Conservation (phyloP, 768 basidiomycete species). For the Aureoboletus auriporus region DNA sequence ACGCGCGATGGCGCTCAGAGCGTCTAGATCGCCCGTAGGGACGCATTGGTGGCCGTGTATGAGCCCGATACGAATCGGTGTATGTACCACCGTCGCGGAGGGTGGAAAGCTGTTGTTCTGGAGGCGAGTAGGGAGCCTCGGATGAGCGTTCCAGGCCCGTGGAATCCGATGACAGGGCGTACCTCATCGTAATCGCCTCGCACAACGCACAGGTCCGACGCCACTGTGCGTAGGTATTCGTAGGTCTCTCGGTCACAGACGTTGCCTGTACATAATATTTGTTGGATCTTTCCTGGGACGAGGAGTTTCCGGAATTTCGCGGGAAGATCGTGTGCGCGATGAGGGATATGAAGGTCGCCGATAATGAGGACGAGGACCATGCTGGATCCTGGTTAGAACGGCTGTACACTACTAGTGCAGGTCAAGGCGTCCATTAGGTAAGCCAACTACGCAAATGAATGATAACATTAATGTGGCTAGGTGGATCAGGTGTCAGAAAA, state of each 20-base stretch:
- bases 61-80: constrained; percentile 86
- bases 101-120: constrained; percentile 71
- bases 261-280: constrained; percentile 96
- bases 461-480: not conserved
- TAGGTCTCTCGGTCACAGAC: constrained; percentile 97
- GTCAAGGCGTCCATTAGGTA: constrained; percentile 18
- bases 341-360: constrained; percentile 96
- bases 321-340: constrained; percentile 85
- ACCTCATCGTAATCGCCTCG: constrained; percentile 97
- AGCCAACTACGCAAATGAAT: constrained; percentile 9
- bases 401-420: not conserved
- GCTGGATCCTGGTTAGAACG: constrained; percentile 16
- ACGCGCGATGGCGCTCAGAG: constrained; percentile 81
- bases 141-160: not conserved
- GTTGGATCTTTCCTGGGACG: constrained; percentile 94
- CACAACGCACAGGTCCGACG: constrained; percentile 88
- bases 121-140: not conserved
- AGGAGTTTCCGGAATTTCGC: constrained; percentile 96
- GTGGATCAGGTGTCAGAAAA: not conserved
- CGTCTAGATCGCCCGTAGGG: constrained; percentile 88
- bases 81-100: constrained; percentile 75
- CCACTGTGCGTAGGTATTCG: constrained; percentile 93
- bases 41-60: constrained; percentile 94
- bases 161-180: constrained; percentile 14
- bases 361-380: constrained; percentile 90